These are phyloP conservation scores for Obelidium mucronatum DNA, from an alignment of 192 early-diverging fungal species.

Conservation along the genomic window DNA sequence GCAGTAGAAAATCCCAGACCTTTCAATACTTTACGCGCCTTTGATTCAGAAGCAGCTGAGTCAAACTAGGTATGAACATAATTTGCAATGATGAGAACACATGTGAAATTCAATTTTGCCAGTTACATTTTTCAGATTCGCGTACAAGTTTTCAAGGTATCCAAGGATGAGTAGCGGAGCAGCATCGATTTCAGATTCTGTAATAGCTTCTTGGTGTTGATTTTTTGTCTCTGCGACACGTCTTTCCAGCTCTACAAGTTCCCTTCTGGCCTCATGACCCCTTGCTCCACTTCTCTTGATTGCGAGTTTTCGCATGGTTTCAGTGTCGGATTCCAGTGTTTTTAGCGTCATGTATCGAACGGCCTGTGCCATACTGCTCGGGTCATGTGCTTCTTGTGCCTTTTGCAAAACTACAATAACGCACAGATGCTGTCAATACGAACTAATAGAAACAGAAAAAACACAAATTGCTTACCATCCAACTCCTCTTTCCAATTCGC, in stretches of 20 bases:
- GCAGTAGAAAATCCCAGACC: conserved; percentile 77
- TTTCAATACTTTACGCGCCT: conserved; percentile 72
- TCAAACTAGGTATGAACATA: background rate
- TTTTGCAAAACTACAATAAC: conserved; percentile 16
- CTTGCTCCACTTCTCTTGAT: conserved; percentile 43
- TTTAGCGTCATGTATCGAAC: conserved; percentile 26
- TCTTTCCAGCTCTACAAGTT: conserved; percentile 60
- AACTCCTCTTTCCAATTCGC: conserved; percentile 7
- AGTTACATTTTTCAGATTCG: conserved; percentile 13
- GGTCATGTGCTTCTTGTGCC: conserved; percentile 37
- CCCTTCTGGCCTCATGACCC: conserved; percentile 54
- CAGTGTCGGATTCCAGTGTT: conserved; percentile 20
- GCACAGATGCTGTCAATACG: background rate
- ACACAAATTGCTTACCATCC: background rate
- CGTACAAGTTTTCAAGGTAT: conserved; percentile 17
- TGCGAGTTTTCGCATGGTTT: conserved; percentile 32
- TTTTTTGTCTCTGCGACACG: conserved; percentile 83
- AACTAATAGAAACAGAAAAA: background rate
- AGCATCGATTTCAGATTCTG: conserved; percentile 16
- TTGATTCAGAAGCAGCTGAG: conserved; percentile 65
- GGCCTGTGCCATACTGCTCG: conserved; percentile 18
- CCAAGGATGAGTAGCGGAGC: background rate
- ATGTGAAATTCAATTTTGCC: background rate
- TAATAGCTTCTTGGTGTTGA: conserved; percentile 70
- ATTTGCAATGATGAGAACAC: background rate